Percentiles rank a stretch among this genome's conserved stretches.
phyloP scores from a whole-genome alignment of 192 early-diverging fungal species.

The Coemansia sp. region DNA sequence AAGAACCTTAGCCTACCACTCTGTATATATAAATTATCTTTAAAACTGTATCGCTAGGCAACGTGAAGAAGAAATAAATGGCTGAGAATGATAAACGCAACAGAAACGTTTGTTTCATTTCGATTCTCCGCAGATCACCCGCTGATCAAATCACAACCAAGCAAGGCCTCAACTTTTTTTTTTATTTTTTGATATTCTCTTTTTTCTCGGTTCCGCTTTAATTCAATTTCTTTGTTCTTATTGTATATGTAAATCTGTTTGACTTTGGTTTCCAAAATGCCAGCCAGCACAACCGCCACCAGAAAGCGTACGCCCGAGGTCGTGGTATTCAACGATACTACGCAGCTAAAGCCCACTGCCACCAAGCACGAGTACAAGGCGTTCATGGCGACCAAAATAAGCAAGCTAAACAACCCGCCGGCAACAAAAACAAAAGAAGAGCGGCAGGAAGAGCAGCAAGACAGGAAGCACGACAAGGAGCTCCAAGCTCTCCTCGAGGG shows the following conservation, averaged over 20 bases:
- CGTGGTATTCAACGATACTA: constrained; percentile 32
- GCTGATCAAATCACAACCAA: no score
- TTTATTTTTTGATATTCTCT: no score
- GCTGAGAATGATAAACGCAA: no score
- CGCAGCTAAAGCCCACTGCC: constrained; percentile 1
- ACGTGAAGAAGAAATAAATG: no score
- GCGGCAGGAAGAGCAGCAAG: constrained; percentile 60
- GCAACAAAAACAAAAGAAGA: constrained; percentile 80
- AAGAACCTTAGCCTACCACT: no score
- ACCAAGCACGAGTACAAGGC: constrained; percentile 42
- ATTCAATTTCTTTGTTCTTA: not conserved
- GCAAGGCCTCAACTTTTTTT: no score
- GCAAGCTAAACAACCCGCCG: constrained; percentile 75
- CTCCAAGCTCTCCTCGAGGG: constrained; percentile 38
- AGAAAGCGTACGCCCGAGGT: constrained; percentile 32
- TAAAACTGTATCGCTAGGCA: no score
- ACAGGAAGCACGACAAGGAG: constrained; percentile 32
- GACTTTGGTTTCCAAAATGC: not conserved
- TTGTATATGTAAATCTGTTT: not conserved
- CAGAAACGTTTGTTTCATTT: no score
- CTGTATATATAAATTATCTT: no score
- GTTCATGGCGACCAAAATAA: constrained; percentile 57
- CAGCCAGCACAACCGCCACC: not conserved
- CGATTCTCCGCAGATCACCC: no score
- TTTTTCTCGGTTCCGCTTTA: no score